Conservation (phyloP, 441 rosid genomes). For the Erysimum cheiri region DNA sequence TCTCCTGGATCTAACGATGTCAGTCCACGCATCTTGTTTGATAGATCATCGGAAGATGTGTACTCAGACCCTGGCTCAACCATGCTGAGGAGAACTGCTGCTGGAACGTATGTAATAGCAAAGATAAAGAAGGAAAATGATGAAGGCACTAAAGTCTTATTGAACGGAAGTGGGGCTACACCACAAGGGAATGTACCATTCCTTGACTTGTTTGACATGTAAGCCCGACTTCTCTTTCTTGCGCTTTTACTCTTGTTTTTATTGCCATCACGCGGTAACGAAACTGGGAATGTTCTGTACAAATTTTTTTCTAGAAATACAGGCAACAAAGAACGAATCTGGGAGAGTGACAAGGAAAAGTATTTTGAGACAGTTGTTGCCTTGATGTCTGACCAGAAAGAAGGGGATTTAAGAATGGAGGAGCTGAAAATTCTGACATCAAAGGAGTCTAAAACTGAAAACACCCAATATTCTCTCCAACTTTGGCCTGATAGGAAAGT, state of each 20-base stretch:
- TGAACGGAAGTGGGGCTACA: constrained; percentile 96
- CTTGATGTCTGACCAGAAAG: constrained; percentile 86
- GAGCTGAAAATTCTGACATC: constrained; percentile 85
- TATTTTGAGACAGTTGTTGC: constrained; percentile 90
- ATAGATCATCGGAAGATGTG: constrained; percentile 95
- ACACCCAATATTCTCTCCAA: constrained; percentile 84
- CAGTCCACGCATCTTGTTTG: constrained; percentile 81
- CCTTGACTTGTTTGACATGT: constrained; percentile 96
- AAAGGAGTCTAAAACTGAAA: constrained; percentile 93
- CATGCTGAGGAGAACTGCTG: constrained; percentile 80
- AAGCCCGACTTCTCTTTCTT: constrained; percentile 50
- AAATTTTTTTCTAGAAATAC: constrained; percentile 68
- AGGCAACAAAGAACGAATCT: constrained; percentile 92
- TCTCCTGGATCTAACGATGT: constrained; percentile 73
- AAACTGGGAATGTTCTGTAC: constrained; percentile 36
- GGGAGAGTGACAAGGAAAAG: constrained; percentile 96
- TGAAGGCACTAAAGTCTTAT: constrained; percentile 66
- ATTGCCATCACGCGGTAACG: constrained; percentile 19
- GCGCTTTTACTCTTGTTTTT: constrained; percentile 22
- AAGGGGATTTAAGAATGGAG: constrained; percentile 72
- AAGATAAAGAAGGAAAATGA: constrained; percentile 73
- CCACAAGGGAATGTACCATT: constrained; percentile 97
- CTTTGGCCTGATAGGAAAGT: constrained; percentile 86
- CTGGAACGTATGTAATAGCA: constrained; percentile 89
- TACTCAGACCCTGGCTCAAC: constrained; percentile 99